phyloP scores from a whole-genome alignment of 78 protist genomes.

The Dictyostelium discoideum region DNA sequence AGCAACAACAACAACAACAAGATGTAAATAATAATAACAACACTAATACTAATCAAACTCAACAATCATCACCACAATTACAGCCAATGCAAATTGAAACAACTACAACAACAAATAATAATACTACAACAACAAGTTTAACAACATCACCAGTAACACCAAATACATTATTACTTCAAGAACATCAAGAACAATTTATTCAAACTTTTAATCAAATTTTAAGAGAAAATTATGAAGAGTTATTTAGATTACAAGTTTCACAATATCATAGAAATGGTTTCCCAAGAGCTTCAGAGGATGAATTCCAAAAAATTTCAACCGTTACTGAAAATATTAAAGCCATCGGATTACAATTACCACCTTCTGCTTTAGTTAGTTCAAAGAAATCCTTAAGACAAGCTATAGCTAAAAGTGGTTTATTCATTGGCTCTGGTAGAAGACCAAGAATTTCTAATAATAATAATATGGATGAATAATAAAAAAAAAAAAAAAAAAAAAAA shows the following conservation, averaged over 20 bases:
- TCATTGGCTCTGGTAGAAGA: constrained; percentile 50
- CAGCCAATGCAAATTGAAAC: neutral
- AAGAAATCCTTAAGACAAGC: constrained; percentile 30
- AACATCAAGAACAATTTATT: constrained; percentile 32
- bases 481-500: neutral
- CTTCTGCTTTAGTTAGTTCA: constrained; percentile 47
- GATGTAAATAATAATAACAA: neutral
- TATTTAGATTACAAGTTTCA: constrained; percentile 43
- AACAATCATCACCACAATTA: neutral
- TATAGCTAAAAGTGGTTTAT: constrained; percentile 28
- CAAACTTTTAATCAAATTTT: neutral
- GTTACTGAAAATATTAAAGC: constrained; percentile 2
- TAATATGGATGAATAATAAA: neutral
- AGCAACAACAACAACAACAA: neutral
- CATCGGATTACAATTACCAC: constrained; percentile 46
- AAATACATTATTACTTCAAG: neutral
- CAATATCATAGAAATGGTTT: constrained; percentile 31
- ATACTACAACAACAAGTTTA: neutral
- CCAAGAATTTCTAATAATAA: constrained; percentile 20
- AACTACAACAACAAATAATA: neutral
- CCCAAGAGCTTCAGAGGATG: constrained; percentile 6
- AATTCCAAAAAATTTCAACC: neutral
- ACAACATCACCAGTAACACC: constrained; percentile 25
- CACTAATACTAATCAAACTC: neutral
- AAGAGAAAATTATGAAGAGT: constrained; percentile 22